Evolutionary conservation across 345 rosid genomes (phyloP), one percentile per base, ranked within the genome.

Genomic region (Rhodamnia argentea): DNA sequence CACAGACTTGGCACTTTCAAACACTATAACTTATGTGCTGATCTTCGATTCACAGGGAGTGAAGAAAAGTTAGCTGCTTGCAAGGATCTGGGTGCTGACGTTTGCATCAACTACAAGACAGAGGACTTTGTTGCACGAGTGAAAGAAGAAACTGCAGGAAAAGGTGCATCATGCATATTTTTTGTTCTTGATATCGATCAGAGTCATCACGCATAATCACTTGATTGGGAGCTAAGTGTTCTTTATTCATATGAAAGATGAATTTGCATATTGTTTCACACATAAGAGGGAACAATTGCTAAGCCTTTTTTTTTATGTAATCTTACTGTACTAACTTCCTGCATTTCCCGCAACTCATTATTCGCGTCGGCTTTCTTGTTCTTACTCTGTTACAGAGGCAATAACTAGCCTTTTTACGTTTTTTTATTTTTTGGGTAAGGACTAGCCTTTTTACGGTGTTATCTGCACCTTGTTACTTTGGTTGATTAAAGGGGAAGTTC

Each of bases 11-110:
- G 40, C 64, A 26, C 83, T 14, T 83, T 62, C 87, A 60, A 18
- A 14, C 76, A 10, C 54, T 59, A 64, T 57, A 16, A 32, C 44
- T 37, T 60, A 40, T 84, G 83, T 52, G 18, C n/a, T 64, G 52
- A 52, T 55, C 86, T 78, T 64, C 59, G 84, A 75, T 90, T 53
- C 42, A 37, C 86, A 95, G 99, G 98, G 27, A 94, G 84, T 89
- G 95, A 94, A 85, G 98, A 95, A 82, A 96, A 96, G 89, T 87
- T 96, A 86, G 93, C 92, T 89, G 91, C 87, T 83, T 95, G 99
- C 92, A 94, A 95, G 93, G 94, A 93, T 64, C 98, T 96, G 53
- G 97, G 99, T 9, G 97, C 98, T 29, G 98, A 96, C 84, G 92
- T 95, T 26, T 93, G 97, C 89, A 95, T 96, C 89, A 95, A 96